Evolutionary conservation across 768 basidiomycete genomes (phyloP).

Genomic region (Suillus placidus): DNA sequence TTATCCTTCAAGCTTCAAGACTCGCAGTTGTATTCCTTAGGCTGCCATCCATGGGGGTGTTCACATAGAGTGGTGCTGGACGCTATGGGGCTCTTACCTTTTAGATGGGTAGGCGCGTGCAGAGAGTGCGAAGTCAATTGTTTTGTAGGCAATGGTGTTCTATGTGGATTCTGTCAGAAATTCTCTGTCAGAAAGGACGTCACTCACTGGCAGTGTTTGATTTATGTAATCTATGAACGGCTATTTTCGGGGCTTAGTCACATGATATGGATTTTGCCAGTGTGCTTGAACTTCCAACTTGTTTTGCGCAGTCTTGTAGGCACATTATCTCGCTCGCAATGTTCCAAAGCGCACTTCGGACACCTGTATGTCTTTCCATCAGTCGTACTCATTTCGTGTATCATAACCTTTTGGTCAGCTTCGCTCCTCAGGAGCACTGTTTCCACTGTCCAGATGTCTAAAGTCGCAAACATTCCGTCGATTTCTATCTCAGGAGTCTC

Average conservation of each 20-base stretch:
- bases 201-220: too few relatives aligned
- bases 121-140: neutral
- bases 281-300: too few relatives aligned
- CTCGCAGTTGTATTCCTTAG: too few relatives aligned
- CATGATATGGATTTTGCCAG: too few relatives aligned
- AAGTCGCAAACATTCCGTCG: slow-evolving; percentile 34
- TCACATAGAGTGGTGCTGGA: neutral
- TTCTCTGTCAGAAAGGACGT: too few relatives aligned
- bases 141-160: slow-evolving; percentile 11
- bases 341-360: slow-evolving; percentile 49
- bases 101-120: neutral
- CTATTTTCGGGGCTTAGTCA: too few relatives aligned
- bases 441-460: slow-evolving; percentile 15
- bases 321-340: slow-evolving; percentile 26
- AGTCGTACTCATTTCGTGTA: neutral
- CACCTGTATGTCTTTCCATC: slow-evolving; percentile 42
- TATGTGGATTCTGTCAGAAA: too few relatives aligned
- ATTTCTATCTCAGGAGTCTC: slow-evolving; percentile 63
- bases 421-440: slow-evolving; percentile 35
- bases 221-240: too few relatives aligned
- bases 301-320: neutral
- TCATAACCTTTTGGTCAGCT: slow-evolving; percentile 26
- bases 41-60: neutral
- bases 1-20: neutral
- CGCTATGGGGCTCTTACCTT: neutral